Percentiles rank a stretch among this genome's conserved stretches.
Conservation (phyloP, 306 rosid genomes). For the Datisca glomerata region DNA sequence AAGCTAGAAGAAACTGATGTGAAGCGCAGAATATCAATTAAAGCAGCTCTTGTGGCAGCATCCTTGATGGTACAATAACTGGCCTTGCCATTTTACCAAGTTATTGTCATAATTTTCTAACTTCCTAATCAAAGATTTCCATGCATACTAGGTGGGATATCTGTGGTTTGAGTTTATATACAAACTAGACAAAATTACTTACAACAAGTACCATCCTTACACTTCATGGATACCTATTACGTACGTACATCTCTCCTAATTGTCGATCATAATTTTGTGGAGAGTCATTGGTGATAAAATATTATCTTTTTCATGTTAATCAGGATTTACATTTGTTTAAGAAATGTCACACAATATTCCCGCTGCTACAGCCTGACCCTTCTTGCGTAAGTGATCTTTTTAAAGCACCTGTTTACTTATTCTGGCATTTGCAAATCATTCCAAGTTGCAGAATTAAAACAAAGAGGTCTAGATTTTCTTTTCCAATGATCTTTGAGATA, state of each 20-base stretch:
- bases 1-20: constrained; percentile 89
- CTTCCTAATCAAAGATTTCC: too few relatives aligned
- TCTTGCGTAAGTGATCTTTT: constrained; percentile 62
- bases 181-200: constrained; percentile 90
- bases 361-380: constrained; percentile 76
- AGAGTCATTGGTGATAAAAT: constrained; percentile 2
- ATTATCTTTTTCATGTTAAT: background rate
- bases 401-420: too few relatives aligned
- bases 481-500: too few relatives aligned
- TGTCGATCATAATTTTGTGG: too few relatives aligned
- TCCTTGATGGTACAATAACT: constrained; percentile 63
- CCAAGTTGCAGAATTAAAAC: too few relatives aligned
- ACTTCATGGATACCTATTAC: constrained; percentile 99
- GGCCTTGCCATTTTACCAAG: too few relatives aligned
- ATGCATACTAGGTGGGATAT: constrained; percentile 87
- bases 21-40: constrained; percentile 69
- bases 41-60: constrained; percentile 55
- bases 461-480: too few relatives aligned
- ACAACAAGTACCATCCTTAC: constrained; percentile 96
- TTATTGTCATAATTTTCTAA: too few relatives aligned
- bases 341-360: constrained; percentile 82
- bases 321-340: constrained; percentile 87
- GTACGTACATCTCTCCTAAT: constrained; percentile 46
- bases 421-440: too few relatives aligned
- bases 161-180: constrained; percentile 90